Conservation (phyloP, 129 eudicot species). For the Gnaphalium uliginosum region DNA sequence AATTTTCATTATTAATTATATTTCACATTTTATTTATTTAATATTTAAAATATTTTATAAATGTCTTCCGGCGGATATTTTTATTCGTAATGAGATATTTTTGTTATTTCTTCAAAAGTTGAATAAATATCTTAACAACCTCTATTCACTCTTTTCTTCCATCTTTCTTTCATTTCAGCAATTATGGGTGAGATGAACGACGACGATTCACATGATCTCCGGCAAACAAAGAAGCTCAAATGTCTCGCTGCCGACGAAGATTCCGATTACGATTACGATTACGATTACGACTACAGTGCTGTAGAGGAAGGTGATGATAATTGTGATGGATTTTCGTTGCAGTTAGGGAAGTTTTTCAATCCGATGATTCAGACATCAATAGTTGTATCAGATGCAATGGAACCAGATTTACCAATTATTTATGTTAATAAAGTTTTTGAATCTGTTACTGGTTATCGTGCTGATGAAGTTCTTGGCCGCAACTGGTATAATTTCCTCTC, state of each 20-base stretch:
- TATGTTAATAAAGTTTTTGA: slow-evolving; percentile 85
- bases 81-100: slow-evolving; percentile 21
- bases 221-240: slow-evolving; percentile 50
- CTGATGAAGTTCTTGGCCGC: slow-evolving; percentile 88
- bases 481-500: slow-evolving; percentile 54
- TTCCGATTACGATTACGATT: slow-evolving; percentile 17
- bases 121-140: slow-evolving; percentile 30
- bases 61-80: slow-evolving; percentile 27
- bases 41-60: background rate
- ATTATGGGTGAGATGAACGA: slow-evolving; percentile 32
- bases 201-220: slow-evolving; percentile 17
- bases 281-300: too few relatives aligned
- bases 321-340: slow-evolving; percentile 28
- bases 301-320: slow-evolving; percentile 34
- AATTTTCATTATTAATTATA: background rate
- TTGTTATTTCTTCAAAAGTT: background rate
- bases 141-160: background rate
- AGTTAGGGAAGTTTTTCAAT: slow-evolving; percentile 42
- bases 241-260: slow-evolving; percentile 21
- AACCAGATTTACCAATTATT: slow-evolving; percentile 74
- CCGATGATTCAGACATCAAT: slow-evolving; percentile 68
- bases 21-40: background rate
- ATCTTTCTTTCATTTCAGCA: background rate
- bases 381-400: slow-evolving; percentile 87
- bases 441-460: slow-evolving; percentile 82